Evolutionary conservation across 768 basidiomycete species (phyloP), one percentile per base, ranked within the genome.

Genomic region (Hirschioporus abietinus): DNA sequence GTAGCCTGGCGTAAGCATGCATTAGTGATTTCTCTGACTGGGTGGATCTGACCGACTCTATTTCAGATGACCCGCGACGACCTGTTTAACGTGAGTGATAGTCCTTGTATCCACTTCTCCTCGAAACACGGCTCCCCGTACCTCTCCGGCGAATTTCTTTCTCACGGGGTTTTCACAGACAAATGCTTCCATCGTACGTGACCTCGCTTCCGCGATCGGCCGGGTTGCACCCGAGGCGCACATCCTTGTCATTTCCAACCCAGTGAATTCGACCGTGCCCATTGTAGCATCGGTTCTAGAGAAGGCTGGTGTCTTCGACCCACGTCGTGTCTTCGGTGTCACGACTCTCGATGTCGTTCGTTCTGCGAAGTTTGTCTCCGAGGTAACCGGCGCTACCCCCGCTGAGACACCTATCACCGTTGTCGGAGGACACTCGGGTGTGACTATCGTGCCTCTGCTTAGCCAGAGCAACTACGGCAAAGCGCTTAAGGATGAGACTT

Each of bases 261-360:
- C 96, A 65, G 96, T 97, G 84, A 95, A 93, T 84, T 93, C 91
- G 64, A 98, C 97, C 69, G 97, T 99, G 67, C 96, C 97, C 73
- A 97, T 99, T 72, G 95, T 97, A 71, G 95, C 95, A 60, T 86
- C 88, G 71, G 91, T 92, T 67, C 89, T 97, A 77, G 87, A 92
- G 80, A 92, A 95, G 78, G 91, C 91, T 15, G 95, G 95, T 68
- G 92, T 92, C 67, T 98, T 91, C 81, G 88, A 99, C 83, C 93
- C 95, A 65, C 81, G 82, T 67, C 91, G 86, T 71, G 77, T 99
- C 73, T 99, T 97, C 77, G 97, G 96, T 85, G 91, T 99, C 69
- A 98, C 96, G 75, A 95, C 96, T 74, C 93, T 99, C 75, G 96
- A 99, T 74, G 95, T 99, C 72, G 96, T 99, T 78, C 94, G 96